These are phyloP conservation scores for Pilobolus umbonatus DNA, from an alignment of 192 early-diverging fungal genomes.

Conservation along the genomic window DNA sequence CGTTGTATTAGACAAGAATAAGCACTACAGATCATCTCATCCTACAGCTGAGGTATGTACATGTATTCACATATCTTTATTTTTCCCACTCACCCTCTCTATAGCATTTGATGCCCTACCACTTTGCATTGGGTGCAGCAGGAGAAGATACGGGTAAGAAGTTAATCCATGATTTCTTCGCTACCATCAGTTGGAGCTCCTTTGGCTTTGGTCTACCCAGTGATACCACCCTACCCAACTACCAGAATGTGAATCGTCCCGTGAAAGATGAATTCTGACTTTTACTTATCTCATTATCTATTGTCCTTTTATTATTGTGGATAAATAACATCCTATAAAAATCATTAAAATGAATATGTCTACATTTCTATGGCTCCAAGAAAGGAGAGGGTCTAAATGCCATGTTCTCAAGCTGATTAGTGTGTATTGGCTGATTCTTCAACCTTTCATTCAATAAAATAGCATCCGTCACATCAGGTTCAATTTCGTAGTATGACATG, in stretches of 20 bases:
- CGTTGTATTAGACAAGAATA: slow-evolving; percentile 37
- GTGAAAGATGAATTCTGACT: slow-evolving; percentile 1
- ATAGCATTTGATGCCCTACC: slow-evolving; percentile 58
- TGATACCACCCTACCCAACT: slow-evolving; percentile 1
- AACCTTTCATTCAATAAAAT: neutral
- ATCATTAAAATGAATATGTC: no score
- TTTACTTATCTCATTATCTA: neutral
- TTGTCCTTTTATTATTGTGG: no score
- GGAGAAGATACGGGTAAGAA: slow-evolving; percentile 36
- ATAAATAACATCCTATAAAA: no score
- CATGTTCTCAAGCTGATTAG: neutral
- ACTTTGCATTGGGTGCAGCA: slow-evolving; percentile 61
- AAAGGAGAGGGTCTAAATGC: neutral
- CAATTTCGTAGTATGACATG: slow-evolving; percentile 3
- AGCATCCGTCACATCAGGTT: neutral
- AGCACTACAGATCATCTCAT: slow-evolving; percentile 47
- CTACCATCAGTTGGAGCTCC: slow-evolving; percentile 31
- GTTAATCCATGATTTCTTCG: slow-evolving; percentile 31
- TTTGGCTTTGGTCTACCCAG: slow-evolving; percentile 23
- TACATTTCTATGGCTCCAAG: no score
- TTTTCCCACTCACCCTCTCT: neutral
- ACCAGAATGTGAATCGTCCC: neutral
- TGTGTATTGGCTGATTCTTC: neutral
- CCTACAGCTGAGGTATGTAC: slow-evolving; percentile 49
- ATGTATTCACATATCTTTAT: neutral